Evolutionary conservation across 495 filamentous ascomycete genomes (phyloP).

Genomic region (Amphirosellinia nigrospora): DNA sequence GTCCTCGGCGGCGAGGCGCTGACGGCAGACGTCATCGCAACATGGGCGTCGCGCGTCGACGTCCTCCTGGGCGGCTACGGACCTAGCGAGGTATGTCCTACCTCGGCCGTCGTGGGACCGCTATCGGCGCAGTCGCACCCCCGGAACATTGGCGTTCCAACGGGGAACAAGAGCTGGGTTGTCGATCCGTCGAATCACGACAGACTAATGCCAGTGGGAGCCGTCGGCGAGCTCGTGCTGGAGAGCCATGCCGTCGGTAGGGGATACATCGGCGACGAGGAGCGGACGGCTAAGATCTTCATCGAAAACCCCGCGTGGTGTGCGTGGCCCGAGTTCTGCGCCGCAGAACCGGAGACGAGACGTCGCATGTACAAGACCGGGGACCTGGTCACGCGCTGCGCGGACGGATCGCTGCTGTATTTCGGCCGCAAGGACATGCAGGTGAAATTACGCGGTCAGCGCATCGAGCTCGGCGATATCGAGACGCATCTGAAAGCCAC

Average conservation of each 20-base stretch:
- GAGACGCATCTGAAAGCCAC: constrained; percentile 6
- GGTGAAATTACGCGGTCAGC: constrained; percentile 21
- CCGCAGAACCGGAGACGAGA: neutral
- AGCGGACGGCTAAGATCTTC: constrained; percentile 37
- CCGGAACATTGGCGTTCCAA: constrained; percentile 54
- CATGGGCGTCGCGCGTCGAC: constrained; percentile 55
- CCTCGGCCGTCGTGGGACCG: constrained; percentile 39
- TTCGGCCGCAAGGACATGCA: constrained; percentile 31
- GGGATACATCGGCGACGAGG: constrained; percentile 43
- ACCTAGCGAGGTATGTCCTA: neutral
- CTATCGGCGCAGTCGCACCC: constrained; percentile 22
- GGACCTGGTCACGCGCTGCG: constrained; percentile 17
- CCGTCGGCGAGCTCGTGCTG: constrained; percentile 22
- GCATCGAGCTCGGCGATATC: constrained; percentile 18
- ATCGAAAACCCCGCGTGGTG: constrained; percentile 49
- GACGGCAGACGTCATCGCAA: constrained; percentile 54
- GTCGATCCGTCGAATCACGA: constrained; percentile 53
- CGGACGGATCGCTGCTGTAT: constrained; percentile 35
- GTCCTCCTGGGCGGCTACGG: constrained; percentile 62
- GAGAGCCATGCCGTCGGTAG: constrained; percentile 34
- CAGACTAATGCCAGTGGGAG: constrained; percentile 18
- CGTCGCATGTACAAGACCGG: constrained; percentile 22
- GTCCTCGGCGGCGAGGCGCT: constrained; percentile 63
- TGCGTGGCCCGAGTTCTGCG: neutral
- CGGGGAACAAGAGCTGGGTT: constrained; percentile 55